Percentiles rank a stretch among this genome's conserved stretches.
These are phyloP conservation scores for Meyerozyma carpophila DNA, from an alignment of 1,139 yeast genomes.

Conservation along the genomic window DNA sequence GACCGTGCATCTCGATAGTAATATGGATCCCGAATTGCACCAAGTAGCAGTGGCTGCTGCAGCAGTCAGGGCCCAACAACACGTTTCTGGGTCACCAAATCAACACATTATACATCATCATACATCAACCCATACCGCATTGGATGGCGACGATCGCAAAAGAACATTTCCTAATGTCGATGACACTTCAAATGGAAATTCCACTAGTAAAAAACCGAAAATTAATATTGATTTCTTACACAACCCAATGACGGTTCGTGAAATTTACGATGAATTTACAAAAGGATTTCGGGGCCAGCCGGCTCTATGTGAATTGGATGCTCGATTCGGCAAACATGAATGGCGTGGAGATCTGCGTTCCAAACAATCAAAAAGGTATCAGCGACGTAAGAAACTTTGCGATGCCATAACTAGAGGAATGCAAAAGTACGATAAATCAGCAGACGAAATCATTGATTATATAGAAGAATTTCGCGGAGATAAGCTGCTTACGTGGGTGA, in stretches of 20 bases:
- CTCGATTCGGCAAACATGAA: constrained; percentile 39
- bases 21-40: constrained; percentile 36
- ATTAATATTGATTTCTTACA: constrained; percentile 37
- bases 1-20: constrained; percentile 19
- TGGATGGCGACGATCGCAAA: background rate
- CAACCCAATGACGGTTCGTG: constrained; percentile 43
- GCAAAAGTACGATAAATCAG: constrained; percentile 35
- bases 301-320: constrained; percentile 41
- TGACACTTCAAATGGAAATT: background rate
- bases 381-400: constrained; percentile 40
- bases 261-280: constrained; percentile 43
- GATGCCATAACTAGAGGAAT: constrained; percentile 42
- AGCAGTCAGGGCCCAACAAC: constrained; percentile 16
- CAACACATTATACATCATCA: constrained; percentile 4
- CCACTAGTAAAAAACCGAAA: constrained; percentile 26
- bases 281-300: constrained; percentile 44
- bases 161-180: background rate
- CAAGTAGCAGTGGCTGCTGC: constrained; percentile 38
- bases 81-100: constrained; percentile 12
- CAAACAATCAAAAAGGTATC: constrained; percentile 43
- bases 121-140: constrained; percentile 3
- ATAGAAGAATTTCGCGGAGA: constrained; percentile 42
- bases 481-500: constrained; percentile 44
- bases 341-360: constrained; percentile 48
- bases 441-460: constrained; percentile 39